Evolutionary conservation across 768 basidiomycete species (phyloP).

Genomic region (Podaxis pistillaris): DNA sequence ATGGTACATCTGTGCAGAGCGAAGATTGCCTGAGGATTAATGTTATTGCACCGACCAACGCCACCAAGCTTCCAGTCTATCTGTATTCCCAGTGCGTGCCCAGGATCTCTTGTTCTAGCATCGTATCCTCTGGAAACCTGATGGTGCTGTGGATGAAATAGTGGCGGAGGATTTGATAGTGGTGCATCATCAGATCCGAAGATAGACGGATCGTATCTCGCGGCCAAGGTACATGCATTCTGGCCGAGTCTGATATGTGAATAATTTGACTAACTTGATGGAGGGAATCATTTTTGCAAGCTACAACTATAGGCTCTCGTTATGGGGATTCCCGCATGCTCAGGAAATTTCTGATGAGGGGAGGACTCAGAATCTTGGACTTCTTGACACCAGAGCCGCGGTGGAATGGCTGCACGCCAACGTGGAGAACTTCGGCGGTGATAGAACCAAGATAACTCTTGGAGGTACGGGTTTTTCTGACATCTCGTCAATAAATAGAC

Average conservation of each 20-base stretch:
- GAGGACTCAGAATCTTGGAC: constrained; percentile 43
- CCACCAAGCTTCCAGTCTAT: constrained; percentile 28
- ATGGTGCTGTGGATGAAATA: constrained; percentile 9
- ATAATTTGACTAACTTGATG: neutral
- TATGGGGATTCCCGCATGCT: constrained; percentile 41
- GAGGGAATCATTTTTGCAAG: constrained; percentile 33
- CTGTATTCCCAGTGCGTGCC: constrained; percentile 27
- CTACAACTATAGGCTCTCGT: constrained; percentile 32
- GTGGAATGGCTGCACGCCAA: constrained; percentile 43
- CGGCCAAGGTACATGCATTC: constrained; percentile 23
- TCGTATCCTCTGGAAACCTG: neutral
- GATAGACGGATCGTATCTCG: constrained; percentile 31
- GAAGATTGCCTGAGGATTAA: constrained; percentile 42
- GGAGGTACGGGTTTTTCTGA: constrained; percentile 25
- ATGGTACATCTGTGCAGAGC: constrained; percentile 33
- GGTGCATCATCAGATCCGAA: constrained; percentile 34
- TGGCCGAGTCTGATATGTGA: neutral
- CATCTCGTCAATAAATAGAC: neutral
- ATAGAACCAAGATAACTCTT: constrained; percentile 43
- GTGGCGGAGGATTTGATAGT: constrained; percentile 36
- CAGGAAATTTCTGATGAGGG: constrained; percentile 34
- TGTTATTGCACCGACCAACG: constrained; percentile 37
- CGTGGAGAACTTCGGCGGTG: constrained; percentile 42
- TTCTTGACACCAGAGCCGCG: constrained; percentile 47
- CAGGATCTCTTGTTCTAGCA: neutral